Percentiles rank a stretch among this genome's conserved stretches.
These are phyloP conservation scores for Penicillium roqueforti DNA, from an alignment of 495 filamentous ascomycete species.

Conservation along the genomic window DNA sequence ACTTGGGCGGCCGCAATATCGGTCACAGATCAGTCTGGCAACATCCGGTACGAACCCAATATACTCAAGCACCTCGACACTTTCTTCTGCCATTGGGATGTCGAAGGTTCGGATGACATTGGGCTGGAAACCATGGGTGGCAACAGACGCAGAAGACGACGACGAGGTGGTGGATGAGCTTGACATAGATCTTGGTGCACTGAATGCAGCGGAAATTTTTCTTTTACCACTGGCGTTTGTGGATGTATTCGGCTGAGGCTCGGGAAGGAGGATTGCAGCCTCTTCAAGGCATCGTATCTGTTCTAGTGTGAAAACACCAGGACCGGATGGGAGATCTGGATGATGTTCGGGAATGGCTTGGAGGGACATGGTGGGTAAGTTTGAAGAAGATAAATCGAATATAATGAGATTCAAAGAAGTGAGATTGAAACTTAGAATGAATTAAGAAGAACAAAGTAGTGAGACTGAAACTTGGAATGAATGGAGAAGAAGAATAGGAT, in stretches of 20 bases:
- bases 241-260: background rate
- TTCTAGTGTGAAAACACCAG: background rate
- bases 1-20: conserved; percentile 3
- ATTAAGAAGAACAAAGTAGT: no score
- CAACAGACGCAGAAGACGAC: background rate
- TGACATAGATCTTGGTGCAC: background rate
- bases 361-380: no score
- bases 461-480: no score
- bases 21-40: conserved; percentile 3
- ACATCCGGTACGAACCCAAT: conserved; percentile 1
- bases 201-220: conserved; percentile 3
- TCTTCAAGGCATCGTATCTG: conserved; percentile 2
- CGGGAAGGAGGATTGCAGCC: background rate
- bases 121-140: conserved; percentile 2
- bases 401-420: no score
- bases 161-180: background rate
- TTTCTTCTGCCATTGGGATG: conserved; percentile 4
- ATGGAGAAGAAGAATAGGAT: no score
- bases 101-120: background rate
- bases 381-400: no score
- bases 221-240: background rate
- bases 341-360: no score
- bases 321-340: no score
- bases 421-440: no score
- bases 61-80: conserved; percentile 3